phyloP scores from a whole-genome alignment of 108 stramenopile species.

The Cyclotella choctawhatcheeana region DNA sequence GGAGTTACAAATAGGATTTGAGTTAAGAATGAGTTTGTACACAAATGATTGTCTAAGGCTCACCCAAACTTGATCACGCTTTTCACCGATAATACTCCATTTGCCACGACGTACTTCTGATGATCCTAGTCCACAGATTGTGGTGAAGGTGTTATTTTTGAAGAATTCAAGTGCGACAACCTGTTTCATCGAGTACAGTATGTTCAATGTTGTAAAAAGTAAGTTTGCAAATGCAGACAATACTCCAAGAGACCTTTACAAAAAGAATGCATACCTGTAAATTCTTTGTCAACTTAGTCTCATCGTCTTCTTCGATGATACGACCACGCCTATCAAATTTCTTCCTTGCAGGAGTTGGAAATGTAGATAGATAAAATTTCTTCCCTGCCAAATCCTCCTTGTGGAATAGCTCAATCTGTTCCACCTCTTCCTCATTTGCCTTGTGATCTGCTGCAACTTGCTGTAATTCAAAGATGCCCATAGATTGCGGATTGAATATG shows the following conservation, averaged over 20 bases:
- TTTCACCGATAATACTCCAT: constrained; percentile 75
- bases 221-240: too few species aligned
- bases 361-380: constrained; percentile 69
- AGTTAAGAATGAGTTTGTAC: too few species aligned
- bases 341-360: constrained; percentile 57
- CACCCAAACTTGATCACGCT: constrained; percentile 80
- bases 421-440: constrained; percentile 44
- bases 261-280: constrained; percentile 37
- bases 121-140: constrained; percentile 70
- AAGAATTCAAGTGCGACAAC: constrained; percentile 77
- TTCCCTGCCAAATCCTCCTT: constrained; percentile 69
- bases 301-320: constrained; percentile 44
- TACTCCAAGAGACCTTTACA: too few species aligned
- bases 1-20: too few species aligned
- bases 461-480: constrained; percentile 66
- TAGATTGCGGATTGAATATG: constrained; percentile 61
- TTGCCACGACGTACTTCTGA: constrained; percentile 73
- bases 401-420: constrained; percentile 62
- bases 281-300: constrained; percentile 49
- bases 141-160: constrained; percentile 80
- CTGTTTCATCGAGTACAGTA: constrained; percentile 7
- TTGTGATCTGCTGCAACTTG: constrained; percentile 76
- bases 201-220: neutral
- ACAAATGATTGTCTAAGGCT: too few species aligned
- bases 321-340: constrained; percentile 49